Evolutionary conservation across 441 rosid genomes (phyloP).

Genomic region (Macaranga tanarius): DNA sequence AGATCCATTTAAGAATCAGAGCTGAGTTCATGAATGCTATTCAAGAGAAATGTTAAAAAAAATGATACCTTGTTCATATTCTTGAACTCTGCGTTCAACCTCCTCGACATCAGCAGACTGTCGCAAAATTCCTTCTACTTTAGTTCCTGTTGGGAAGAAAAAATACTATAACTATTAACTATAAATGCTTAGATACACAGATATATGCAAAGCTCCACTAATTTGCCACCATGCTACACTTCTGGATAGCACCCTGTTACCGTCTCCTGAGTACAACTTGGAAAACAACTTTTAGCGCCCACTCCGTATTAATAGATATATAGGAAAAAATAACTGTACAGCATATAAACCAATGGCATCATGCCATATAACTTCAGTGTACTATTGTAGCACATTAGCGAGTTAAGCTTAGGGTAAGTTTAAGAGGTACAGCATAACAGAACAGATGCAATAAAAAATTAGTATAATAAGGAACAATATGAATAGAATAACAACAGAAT

Average conservation of each 20-base stretch:
- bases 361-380: background rate
- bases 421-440: background rate
- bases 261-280: background rate
- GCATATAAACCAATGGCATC: background rate
- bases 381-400: too few relatives aligned
- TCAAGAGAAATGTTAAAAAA: slow-evolving; percentile 21
- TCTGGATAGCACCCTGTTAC: background rate
- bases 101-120: slow-evolving; percentile 99
- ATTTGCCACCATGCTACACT: background rate
- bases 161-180: background rate
- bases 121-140: slow-evolving; percentile 88
- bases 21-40: slow-evolving; percentile 1
- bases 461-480: background rate
- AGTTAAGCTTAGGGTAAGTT: too few relatives aligned
- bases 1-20: slow-evolving; percentile 13
- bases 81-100: slow-evolving; percentile 93
- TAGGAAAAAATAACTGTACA: background rate
- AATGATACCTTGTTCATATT: slow-evolving; percentile 85
- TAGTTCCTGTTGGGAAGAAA: slow-evolving; percentile 55
- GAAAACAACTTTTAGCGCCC: background rate
- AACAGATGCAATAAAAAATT: background rate
- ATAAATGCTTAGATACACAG: background rate
- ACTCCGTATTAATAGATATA: background rate
- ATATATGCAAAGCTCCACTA: too few relatives aligned
- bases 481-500: background rate